These are phyloP conservation scores for Hypoxylon trugodes DNA, from an alignment of 495 filamentous ascomycete genomes.

Conservation along the genomic window DNA sequence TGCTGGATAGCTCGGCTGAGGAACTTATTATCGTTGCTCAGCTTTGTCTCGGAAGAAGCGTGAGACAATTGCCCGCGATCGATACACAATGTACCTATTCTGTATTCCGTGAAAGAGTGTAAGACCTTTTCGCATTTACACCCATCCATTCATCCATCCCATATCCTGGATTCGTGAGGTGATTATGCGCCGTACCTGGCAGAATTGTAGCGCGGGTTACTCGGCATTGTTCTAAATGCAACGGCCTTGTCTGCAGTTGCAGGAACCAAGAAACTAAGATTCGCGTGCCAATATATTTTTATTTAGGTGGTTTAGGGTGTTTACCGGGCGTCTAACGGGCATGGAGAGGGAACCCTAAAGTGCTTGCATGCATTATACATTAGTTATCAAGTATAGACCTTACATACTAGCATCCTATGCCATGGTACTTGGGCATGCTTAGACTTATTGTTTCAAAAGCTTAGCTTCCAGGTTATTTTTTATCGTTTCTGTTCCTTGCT, in stretches of 20 bases:
- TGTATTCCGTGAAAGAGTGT: too few species aligned
- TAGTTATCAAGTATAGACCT: too few species aligned
- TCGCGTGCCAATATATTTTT: conserved; percentile 4
- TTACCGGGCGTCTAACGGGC: conserved; percentile 23
- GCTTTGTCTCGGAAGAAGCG: conserved; percentile 7
- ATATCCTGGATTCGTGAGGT: too few species aligned
- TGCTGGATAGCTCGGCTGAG: not conserved
- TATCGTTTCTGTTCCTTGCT: too few species aligned
- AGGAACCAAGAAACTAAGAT: not conserved
- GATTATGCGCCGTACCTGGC: conserved; percentile 30
- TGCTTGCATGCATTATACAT: conserved; percentile 22
- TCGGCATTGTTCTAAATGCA: conserved; percentile 23
- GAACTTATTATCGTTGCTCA: not conserved
- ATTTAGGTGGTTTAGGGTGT: conserved; percentile 33
- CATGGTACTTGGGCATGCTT: too few species aligned
- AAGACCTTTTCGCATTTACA: too few species aligned
- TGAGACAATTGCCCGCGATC: conserved; percentile 2
- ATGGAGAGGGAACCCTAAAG: conserved; percentile 23
- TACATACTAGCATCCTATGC: too few species aligned
- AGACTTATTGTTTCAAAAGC: too few species aligned
- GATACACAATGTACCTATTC: not conserved
- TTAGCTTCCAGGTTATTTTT: too few species aligned
- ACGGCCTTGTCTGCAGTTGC: conserved; percentile 11
- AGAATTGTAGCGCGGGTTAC: conserved; percentile 27
- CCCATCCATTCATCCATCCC: too few species aligned